Percentiles rank a stretch among this genome's conserved stretches.
Conservation (phyloP, 106 monocot genomes). For the Acorus gramineus region DNA sequence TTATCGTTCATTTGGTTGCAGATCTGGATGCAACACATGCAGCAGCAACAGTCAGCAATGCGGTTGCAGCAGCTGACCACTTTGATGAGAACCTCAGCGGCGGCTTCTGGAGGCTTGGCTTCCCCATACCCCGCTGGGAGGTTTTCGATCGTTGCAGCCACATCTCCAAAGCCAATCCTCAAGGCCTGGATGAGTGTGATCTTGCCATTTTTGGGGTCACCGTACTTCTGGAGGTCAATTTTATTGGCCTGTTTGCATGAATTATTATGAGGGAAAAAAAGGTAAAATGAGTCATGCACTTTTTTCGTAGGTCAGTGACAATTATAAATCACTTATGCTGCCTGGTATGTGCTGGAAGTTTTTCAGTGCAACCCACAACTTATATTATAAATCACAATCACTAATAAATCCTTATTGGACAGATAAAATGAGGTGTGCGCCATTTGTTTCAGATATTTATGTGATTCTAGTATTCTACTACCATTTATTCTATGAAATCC, state of each 20-base stretch:
- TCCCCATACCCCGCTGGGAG: constrained; percentile 32
- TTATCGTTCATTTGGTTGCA: constrained; percentile 67
- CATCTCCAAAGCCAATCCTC: constrained; percentile 58
- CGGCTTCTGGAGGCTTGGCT: constrained; percentile 16
- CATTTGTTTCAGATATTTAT: no score
- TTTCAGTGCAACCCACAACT: no score
- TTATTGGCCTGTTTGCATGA: constrained; percentile 31
- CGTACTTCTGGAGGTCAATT: constrained; percentile 13
- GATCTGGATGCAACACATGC: constrained; percentile 48
- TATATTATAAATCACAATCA: no score
- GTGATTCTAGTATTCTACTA: no score
- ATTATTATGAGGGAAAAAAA: not conserved
- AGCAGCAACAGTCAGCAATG: constrained; percentile 54
- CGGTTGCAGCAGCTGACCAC: constrained; percentile 55
- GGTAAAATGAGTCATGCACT: not conserved
- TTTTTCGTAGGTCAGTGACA: not conserved
- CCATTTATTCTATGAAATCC: no score
- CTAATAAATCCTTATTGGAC: no score
- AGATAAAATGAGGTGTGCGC: no score
- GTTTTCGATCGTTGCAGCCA: constrained; percentile 53
- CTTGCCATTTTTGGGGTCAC: constrained; percentile 6
- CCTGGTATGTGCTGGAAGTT: no score
- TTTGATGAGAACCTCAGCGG: constrained; percentile 22
- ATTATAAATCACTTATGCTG: no score
- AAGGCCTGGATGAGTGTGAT: constrained; percentile 9